A percentile compares a stretch with the other conserved stretches of the same genome.
phyloP scores from a whole-genome alignment of 2,329 filamentous ascomycete species.

The Canariomyces notabilis region DNA sequence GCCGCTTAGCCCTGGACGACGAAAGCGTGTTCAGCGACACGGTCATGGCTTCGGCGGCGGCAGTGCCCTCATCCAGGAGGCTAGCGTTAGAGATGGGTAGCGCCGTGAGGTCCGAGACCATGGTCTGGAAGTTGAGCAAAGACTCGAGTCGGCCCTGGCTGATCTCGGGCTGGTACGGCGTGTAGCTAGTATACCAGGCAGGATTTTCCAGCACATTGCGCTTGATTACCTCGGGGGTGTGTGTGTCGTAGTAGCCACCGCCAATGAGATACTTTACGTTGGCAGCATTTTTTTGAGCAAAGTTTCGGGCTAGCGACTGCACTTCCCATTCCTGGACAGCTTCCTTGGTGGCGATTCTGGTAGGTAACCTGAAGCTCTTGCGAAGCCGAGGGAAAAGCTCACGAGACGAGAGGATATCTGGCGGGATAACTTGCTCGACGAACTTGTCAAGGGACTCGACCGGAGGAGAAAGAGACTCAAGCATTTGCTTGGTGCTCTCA shows the following conservation, averaged over 20 bases:
- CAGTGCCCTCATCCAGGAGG: slow-evolving; percentile 84
- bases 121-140: slow-evolving; percentile 89
- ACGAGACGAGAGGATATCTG: slow-evolving; percentile 67
- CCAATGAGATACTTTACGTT: slow-evolving; percentile 68
- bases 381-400: slow-evolving; percentile 53
- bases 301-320: slow-evolving; percentile 38
- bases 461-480: slow-evolving; percentile 71
- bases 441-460: slow-evolving; percentile 73
- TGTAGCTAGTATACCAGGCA: slow-evolving; percentile 97
- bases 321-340: slow-evolving; percentile 57
- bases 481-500: slow-evolving; percentile 68
- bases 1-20: slow-evolving; percentile 63
- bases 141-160: slow-evolving; percentile 92
- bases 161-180: slow-evolving; percentile 95
- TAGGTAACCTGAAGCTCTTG: slow-evolving; percentile 35
- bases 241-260: slow-evolving; percentile 81
- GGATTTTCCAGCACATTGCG: slow-evolving; percentile 89
- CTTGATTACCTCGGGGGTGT: slow-evolving; percentile 84
- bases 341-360: slow-evolving; percentile 32
- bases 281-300: slow-evolving; percentile 33
- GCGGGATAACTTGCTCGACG: slow-evolving; percentile 75
- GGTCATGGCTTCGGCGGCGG: slow-evolving; percentile 93
- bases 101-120: slow-evolving; percentile 82
- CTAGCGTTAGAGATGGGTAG: slow-evolving; percentile 88
- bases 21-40: slow-evolving; percentile 76